Percentiles rank a stretch among this genome's conserved stretches.
phyloP scores from a whole-genome alignment of 257 asterid genomes.

The Linderniella brevidens region DNA sequence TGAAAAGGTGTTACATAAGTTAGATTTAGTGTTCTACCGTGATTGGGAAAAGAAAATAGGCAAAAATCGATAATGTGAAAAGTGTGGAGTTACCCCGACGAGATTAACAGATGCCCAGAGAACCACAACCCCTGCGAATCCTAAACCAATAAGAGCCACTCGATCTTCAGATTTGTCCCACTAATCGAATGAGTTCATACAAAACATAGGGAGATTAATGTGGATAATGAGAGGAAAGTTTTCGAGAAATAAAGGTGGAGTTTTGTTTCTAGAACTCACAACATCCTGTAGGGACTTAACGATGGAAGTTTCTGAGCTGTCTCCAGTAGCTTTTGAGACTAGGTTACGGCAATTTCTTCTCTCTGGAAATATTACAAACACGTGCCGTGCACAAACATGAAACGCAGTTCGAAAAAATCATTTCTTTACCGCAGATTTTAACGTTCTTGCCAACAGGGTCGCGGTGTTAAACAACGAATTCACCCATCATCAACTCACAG shows the following conservation, averaged over 20 bases:
- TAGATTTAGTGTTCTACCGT: conserved; percentile 12
- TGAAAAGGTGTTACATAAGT: conserved; percentile 5
- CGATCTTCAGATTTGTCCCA: conserved; percentile 92
- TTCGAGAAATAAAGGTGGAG: conserved; percentile 1
- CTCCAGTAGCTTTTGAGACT: conserved; percentile 49
- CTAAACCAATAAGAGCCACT: conserved; percentile 66
- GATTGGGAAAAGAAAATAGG: conserved; percentile 3
- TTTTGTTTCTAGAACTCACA: conserved; percentile 30
- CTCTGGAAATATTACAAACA: conserved; percentile 18
- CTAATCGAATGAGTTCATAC: conserved; percentile 22
- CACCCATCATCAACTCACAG: no score
- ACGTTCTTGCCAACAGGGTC: no score
- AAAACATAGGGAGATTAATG: conserved; percentile 3
- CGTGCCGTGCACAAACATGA: not conserved
- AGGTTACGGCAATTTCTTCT: conserved; percentile 23
- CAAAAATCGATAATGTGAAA: conserved; percentile 8
- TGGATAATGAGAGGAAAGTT: not conserved
- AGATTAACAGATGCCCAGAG: conserved; percentile 71
- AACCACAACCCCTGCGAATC: conserved; percentile 68
- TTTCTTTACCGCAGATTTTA: no score
- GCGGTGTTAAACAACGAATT: not conserved
- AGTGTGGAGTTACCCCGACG: conserved; percentile 29
- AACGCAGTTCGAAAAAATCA: not conserved
- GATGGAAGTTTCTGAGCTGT: conserved; percentile 49
- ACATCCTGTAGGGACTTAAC: conserved; percentile 42